Percentiles rank a stretch among this genome's conserved stretches.
These are phyloP conservation scores for Suillus brevipes DNA, from an alignment of 768 basidiomycete species.

Conservation along the genomic window DNA sequence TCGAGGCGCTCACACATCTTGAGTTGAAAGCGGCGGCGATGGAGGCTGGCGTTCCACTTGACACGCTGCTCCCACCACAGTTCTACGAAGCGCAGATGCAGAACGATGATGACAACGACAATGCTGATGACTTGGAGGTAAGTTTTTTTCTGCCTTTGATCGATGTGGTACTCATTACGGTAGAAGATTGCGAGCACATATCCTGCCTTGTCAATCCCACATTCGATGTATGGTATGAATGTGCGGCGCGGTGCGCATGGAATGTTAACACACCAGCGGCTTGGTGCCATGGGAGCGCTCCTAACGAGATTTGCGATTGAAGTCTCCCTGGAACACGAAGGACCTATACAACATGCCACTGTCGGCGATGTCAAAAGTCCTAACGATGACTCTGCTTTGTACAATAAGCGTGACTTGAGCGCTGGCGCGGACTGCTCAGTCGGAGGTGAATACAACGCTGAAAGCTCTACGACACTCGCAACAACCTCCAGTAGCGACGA, in stretches of 20 bases:
- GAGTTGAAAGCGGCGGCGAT: constrained; percentile 64
- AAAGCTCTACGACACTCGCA: constrained; percentile 14
- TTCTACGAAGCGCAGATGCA: constrained; percentile 27
- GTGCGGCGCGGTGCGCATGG: not conserved
- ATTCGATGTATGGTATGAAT: constrained; percentile 20
- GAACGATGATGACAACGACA: not conserved
- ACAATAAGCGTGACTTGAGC: not conserved
- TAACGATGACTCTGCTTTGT: not conserved
- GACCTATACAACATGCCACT: not conserved
- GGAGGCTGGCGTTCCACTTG: constrained; percentile 65
- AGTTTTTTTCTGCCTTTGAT: not conserved
- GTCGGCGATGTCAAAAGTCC: not conserved
- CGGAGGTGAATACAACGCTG: not conserved
- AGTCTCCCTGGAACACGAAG: constrained; percentile 29
- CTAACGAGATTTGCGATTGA: constrained; percentile 53
- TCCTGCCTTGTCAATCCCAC: constrained; percentile 7
- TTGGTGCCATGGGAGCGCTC: constrained; percentile 59
- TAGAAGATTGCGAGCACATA: constrained; percentile 1
- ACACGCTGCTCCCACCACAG: constrained; percentile 46
- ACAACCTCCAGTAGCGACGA: constrained; percentile 13
- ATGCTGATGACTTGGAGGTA: constrained; percentile 1
- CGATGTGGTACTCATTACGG: not conserved
- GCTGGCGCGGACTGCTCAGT: not conserved
- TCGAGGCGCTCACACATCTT: constrained; percentile 48
- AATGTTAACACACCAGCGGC: constrained; percentile 54